phyloP scores from a whole-genome alignment of 805 yeast genomes.

The Barnettozyma pratensis region DNA sequence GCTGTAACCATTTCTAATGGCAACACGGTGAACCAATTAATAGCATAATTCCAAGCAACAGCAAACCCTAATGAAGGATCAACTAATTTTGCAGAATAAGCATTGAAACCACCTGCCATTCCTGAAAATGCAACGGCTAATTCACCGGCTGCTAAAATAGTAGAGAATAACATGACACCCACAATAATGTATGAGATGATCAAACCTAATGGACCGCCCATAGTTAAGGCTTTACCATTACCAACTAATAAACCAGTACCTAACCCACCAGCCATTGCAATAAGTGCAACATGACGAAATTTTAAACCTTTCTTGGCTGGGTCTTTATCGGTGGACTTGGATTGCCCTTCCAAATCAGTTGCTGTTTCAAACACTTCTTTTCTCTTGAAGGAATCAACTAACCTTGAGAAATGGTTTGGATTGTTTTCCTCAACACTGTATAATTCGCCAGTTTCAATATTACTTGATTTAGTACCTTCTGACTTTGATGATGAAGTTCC shows the following conservation, averaged over 20 bases:
- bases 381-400: conserved; percentile 26
- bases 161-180: conserved; percentile 57
- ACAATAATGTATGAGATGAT: conserved; percentile 55
- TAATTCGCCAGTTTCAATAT: neutral
- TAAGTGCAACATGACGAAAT: conserved; percentile 30
- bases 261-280: conserved; percentile 73
- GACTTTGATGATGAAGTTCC: too few relatives aligned
- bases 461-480: neutral
- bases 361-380: neutral
- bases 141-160: conserved; percentile 56
- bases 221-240: conserved; percentile 49
- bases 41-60: conserved; percentile 53
- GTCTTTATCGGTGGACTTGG: too few relatives aligned
- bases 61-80: conserved; percentile 59
- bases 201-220: conserved; percentile 62
- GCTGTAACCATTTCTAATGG: conserved; percentile 55
- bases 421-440: neutral
- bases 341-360: conserved; percentile 5
- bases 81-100: conserved; percentile 32
- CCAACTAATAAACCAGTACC: conserved; percentile 78
- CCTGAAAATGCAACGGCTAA: conserved; percentile 37
- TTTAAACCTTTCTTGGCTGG: conserved; percentile 5
- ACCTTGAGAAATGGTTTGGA: conserved; percentile 4
- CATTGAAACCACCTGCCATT: conserved; percentile 36
- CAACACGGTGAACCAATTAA: conserved; percentile 50